Evolutionary conservation across 306 rosid species (phyloP), one percentile per base, ranked within the genome.

Genomic region (Medicago lupulina): DNA sequence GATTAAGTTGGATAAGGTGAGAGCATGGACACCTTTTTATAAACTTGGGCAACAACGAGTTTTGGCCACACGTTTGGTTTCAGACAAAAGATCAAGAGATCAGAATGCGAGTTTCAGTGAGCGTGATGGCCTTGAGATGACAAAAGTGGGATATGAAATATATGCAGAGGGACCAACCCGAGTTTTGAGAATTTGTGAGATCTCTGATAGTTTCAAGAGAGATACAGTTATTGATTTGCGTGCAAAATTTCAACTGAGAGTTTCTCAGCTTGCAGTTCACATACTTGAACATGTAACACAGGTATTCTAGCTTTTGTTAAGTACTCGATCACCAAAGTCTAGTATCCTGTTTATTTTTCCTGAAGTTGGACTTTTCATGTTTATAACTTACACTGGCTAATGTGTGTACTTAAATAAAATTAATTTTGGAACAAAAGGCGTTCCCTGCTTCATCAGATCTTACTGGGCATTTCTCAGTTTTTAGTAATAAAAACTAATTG

Each of bases 161-260:
- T 95, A 95, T 75, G 96, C 98, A 28, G 98, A 95, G n/a, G 98
- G 98, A 49, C 88, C 92, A 38, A 90, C 98, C 64, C 88, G 98
- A 54, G 86, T 95, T 80, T 67, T 92, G 76, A 87, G 97, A 70
- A 83, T 92, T 81, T 95, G 95, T 84, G 89, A 90, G 87, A 81
- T 82, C 65, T 84, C 88, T 47, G 82, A 80, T 74, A 85, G 88
- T 80, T 89, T 85, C 83, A 87, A 78, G 83, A 82, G 84, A 71
- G 87, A 86, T 49, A 62, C 57, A 38, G 78, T 77, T 70, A 63
- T 83, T 78, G 83, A 80, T 46, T 81, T 86, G 21, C 65, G 83
- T 71, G 82, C 89, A 15, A 95, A 87, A 75, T 67, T 95, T 87
- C 89, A 87, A 80, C 82, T 95, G 67, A 88, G 86, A 84, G 77